These are phyloP conservation scores for Boletus pseudopeckii DNA, from an alignment of 768 basidiomycete species.

Conservation along the genomic window DNA sequence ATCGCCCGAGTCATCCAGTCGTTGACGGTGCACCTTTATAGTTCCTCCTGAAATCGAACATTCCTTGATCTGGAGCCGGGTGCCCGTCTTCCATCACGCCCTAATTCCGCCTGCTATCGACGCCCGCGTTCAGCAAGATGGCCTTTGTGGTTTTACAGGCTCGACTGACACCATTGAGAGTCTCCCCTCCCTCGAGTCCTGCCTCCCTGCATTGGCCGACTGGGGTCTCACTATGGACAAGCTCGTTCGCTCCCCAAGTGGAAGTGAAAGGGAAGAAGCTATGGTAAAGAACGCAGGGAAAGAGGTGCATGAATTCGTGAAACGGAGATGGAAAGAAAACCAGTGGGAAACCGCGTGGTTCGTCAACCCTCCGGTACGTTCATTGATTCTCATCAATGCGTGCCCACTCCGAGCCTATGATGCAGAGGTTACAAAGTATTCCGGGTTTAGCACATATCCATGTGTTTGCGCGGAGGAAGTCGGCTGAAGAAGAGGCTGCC, in stretches of 20 bases:
- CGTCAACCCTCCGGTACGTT: slow-evolving; percentile 77
- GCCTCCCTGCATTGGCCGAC: slow-evolving; percentile 60
- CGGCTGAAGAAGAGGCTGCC: slow-evolving; percentile 16
- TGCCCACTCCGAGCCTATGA: background rate
- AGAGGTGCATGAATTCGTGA: slow-evolving; percentile 64
- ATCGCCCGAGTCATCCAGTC: background rate
- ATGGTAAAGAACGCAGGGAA: slow-evolving; percentile 48
- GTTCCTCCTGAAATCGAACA: slow-evolving; percentile 76
- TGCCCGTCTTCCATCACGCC: slow-evolving; percentile 65
- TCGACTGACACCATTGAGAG: slow-evolving; percentile 49
- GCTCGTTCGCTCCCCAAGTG: slow-evolving; percentile 49
- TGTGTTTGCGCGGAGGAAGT: slow-evolving; percentile 70
- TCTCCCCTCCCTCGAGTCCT: slow-evolving; percentile 55
- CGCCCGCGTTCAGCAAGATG: slow-evolving; percentile 65
- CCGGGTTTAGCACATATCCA: slow-evolving; percentile 82
- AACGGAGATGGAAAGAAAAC: slow-evolving; percentile 59
- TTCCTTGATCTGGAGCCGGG: slow-evolving; percentile 70
- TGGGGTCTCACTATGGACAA: slow-evolving; percentile 68
- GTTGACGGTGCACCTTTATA: slow-evolving; percentile 9
- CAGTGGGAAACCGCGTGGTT: slow-evolving; percentile 95
- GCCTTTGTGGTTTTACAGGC: slow-evolving; percentile 82
- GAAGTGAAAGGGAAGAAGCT: slow-evolving; percentile 50
- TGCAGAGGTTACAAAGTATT: slow-evolving; percentile 77
- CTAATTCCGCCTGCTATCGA: slow-evolving; percentile 50
- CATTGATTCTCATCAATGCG: background rate